These are phyloP conservation scores for Pyropia haitanensis DNA, from an alignment of 23 red algal species.

Conservation along the genomic window DNA sequence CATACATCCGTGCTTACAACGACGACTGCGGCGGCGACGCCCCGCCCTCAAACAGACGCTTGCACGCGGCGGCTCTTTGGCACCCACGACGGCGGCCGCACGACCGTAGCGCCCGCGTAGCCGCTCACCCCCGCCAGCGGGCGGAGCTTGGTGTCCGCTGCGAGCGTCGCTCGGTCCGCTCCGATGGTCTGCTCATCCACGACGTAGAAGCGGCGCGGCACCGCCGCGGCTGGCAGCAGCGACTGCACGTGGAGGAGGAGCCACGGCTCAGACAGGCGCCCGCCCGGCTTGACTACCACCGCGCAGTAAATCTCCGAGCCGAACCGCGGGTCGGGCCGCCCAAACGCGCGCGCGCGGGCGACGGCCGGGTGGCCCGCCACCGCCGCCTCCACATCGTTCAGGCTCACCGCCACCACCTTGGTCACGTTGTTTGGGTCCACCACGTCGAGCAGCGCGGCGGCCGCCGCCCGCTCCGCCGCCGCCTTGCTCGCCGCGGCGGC, in stretches of 20 bases:
- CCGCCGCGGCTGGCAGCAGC: conserved; percentile 42
- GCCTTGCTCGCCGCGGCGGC: no score
- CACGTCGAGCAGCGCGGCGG: conserved; percentile 11
- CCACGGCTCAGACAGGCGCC: conserved; percentile 57
- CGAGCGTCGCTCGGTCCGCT: conserved; percentile 16
- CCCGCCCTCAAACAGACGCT: no score
- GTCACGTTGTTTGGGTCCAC: conserved; percentile 27
- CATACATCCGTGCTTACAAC: no score
- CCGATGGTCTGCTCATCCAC: conserved; percentile 18
- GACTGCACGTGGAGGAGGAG: conserved; percentile 57
- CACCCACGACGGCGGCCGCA: no score
- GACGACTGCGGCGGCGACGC: no score
- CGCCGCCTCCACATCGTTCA: conserved; percentile 58
- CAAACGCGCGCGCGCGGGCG: conserved; percentile 32
- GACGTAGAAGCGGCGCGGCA: conserved; percentile 51
- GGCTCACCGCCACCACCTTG: conserved; percentile 30
- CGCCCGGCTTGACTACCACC: conserved; percentile 27
- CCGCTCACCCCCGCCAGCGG: no score
- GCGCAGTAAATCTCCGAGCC: conserved; percentile 56
- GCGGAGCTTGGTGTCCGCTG: conserved; percentile 16
- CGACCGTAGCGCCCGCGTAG: no score
- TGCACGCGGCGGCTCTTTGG: no score
- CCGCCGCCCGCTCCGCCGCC: no score
- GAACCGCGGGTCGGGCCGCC: conserved; percentile 34
- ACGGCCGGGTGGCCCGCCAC: conserved; percentile 45